These are phyloP conservation scores for Saccharomycopsis selenospora DNA, from an alignment of 805 yeast species.

Conservation along the genomic window DNA sequence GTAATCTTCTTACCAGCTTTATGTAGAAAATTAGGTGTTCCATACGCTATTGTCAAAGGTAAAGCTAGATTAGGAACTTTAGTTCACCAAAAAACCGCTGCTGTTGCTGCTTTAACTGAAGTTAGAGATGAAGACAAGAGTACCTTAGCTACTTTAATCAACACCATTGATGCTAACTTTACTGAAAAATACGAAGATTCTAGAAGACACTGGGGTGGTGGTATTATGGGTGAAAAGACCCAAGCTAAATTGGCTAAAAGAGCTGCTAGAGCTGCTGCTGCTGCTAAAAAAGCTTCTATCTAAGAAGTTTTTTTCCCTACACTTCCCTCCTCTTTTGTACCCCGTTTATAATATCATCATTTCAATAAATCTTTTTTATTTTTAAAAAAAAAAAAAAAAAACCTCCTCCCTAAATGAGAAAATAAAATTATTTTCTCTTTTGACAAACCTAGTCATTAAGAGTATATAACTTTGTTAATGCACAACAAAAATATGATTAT, in stretches of 20 bases:
- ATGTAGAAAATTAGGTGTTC: constrained; percentile 99
- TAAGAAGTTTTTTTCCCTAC: neutral
- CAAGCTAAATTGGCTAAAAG: constrained; percentile 75
- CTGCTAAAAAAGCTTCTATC: constrained; percentile 14
- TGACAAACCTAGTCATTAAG: too few species aligned
- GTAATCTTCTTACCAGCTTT: constrained; percentile 97
- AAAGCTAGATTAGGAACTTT: constrained; percentile 97
- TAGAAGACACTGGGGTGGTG: constrained; percentile 99
- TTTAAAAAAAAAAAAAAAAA: too few species aligned
- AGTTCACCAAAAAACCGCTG: constrained; percentile 95
- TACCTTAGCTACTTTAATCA: constrained; percentile 84
- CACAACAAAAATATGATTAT: too few species aligned
- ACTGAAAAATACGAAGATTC: constrained; percentile 88
- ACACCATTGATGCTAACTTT: constrained; percentile 92
- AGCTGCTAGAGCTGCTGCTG: constrained; percentile 37
- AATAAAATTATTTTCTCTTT: too few species aligned
- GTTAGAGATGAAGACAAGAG: constrained; percentile 92
- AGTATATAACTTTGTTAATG: too few species aligned
- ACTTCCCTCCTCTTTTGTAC: too few species aligned
- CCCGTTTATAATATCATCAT: neutral
- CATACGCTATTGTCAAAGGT: constrained; percentile 97
- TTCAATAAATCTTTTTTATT: neutral
- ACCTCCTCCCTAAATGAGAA: too few species aligned
- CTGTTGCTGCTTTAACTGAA: constrained; percentile 96
- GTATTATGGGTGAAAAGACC: constrained; percentile 94